Percentiles rank a stretch among this genome's conserved stretches.
phyloP scores from a whole-genome alignment of 345 rosid genomes.

The Turritis glabra region DNA sequence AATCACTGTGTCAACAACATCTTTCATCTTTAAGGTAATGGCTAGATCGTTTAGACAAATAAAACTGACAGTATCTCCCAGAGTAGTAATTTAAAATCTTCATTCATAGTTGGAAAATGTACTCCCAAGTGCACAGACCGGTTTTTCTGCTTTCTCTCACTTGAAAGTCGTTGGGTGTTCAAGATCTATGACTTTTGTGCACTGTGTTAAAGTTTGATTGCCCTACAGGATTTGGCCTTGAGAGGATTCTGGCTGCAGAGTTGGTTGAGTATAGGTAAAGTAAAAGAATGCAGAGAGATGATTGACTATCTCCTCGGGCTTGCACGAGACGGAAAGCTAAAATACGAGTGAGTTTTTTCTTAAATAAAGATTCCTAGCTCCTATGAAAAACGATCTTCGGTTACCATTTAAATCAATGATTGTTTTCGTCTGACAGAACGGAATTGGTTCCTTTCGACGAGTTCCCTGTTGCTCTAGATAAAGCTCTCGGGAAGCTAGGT shows the following conservation, averaged over 20 bases:
- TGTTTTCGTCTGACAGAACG: slow-evolving; percentile 51
- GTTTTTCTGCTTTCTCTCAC: not conserved
- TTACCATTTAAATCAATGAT: not conserved
- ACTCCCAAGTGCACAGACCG: not conserved
- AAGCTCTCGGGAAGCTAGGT: slow-evolving; percentile 75
- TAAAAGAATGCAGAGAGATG: slow-evolving; percentile 67
- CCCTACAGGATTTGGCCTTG: slow-evolving; percentile 74
- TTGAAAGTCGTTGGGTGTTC: not conserved
- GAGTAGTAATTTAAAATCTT: not conserved
- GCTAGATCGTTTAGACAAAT: not conserved
- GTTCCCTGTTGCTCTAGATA: slow-evolving; percentile 62
- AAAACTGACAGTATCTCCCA: not conserved
- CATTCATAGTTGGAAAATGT: not conserved
- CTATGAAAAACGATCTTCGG: not conserved
- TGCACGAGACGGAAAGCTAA: slow-evolving; percentile 62
- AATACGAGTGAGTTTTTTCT: slow-evolving; percentile 62
- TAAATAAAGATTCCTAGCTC: not conserved
- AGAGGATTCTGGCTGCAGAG: slow-evolving; percentile 94
- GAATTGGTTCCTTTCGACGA: slow-evolving; percentile 66
- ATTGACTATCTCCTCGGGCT: slow-evolving; percentile 72
- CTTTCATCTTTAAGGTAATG: slow-evolving; percentile 76
- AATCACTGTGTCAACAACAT: slow-evolving; percentile 69
- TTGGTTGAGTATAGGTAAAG: slow-evolving; percentile 61
- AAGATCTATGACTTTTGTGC: not conserved
- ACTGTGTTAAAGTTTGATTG: not conserved